Conservation (phyloP, 2,329 filamentous ascomycete species). For the Paracorniculantispora psalliotae region DNA sequence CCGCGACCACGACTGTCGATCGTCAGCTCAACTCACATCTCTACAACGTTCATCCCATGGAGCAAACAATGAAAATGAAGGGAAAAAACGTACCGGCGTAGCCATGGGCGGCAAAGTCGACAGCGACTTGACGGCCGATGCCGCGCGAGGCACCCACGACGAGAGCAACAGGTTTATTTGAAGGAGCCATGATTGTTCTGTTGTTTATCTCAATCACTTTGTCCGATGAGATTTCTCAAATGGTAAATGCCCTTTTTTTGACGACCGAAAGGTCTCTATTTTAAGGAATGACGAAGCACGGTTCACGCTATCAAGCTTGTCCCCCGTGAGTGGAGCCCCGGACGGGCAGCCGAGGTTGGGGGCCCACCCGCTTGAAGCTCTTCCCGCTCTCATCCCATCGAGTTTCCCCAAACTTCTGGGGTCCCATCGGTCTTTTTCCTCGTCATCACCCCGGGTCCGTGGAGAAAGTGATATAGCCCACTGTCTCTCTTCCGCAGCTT, state of each 20-base stretch:
- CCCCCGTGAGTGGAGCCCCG: slow-evolving; percentile 12
- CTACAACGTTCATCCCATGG: no score
- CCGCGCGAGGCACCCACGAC: slow-evolving; percentile 73
- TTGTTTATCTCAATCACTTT: no score
- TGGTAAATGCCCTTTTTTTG: not conserved
- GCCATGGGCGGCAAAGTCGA: slow-evolving; percentile 66
- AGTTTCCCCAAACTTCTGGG: no score
- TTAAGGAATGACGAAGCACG: no score
- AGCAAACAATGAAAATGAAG: no score
- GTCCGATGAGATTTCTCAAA: no score
- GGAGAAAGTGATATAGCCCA: not conserved
- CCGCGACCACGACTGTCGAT: slow-evolving; percentile 65
- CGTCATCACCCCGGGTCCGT: not conserved
- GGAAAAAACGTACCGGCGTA: slow-evolving; percentile 56
- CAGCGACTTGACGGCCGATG: slow-evolving; percentile 74
- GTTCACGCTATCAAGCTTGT: slow-evolving; percentile 9
- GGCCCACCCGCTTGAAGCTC: no score
- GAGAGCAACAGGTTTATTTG: slow-evolving; percentile 55
- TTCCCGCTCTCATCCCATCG: no score
- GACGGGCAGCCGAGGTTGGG: no score
- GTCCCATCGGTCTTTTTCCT: not conserved
- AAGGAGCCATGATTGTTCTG: slow-evolving; percentile 16
- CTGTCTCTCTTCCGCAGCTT: not conserved
- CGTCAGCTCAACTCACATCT: slow-evolving; percentile 7
- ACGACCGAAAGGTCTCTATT: no score